Base-by-base conservation (phyloP, 2,329 filamentous ascomycete genomes). In the Neonectria punicea region DNA sequence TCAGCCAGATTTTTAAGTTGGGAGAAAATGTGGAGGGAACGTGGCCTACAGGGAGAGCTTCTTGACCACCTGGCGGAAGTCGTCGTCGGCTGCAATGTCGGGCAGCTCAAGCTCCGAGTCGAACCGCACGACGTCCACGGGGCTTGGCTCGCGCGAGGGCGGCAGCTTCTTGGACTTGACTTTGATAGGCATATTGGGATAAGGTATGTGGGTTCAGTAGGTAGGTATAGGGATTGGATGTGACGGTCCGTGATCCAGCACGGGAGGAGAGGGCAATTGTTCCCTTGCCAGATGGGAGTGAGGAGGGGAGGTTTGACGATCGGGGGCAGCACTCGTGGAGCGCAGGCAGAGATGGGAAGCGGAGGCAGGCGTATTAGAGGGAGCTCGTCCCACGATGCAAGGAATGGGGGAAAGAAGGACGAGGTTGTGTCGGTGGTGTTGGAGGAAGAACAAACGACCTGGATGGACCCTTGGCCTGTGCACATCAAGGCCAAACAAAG, bases 11-110 rank as follows among this genome's bases (percentile, higher is more conserved):
- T 3, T 10, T 5, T 30, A 36, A 8, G 16, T 20, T 3, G n/a
- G 9, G 14, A 6, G 14, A 2, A 18, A 9, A 9, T 18, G 8
- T 11, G n/a, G n/a, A 43, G 8, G n/a, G 39, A 43, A 11, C 11
- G n/a, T 10, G 4, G 73, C 84, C 66, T 77, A 91, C 88, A 83
- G 75, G 2, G 89, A 90, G 39, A 93, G 82, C 80, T 92, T 90
- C 80, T 89, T 88, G 61, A 92, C 86, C 18, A 93, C 82, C 14
- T 84, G 82, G 50, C 89, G 87, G 73, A 93, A 92, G 25, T 80
- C 78, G 72, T 93, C 90, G 25, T 85, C 80, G 16, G 84, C 79
- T 8, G 75, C 77, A 70, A 93, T 90, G 44, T 85, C 79, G 18
- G 90, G 90, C 36, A 90, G 79, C 22, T 78, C 75, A 44, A 70